phyloP scores from a whole-genome alignment of 768 basidiomycete genomes.

The Auriculariales sp. region DNA sequence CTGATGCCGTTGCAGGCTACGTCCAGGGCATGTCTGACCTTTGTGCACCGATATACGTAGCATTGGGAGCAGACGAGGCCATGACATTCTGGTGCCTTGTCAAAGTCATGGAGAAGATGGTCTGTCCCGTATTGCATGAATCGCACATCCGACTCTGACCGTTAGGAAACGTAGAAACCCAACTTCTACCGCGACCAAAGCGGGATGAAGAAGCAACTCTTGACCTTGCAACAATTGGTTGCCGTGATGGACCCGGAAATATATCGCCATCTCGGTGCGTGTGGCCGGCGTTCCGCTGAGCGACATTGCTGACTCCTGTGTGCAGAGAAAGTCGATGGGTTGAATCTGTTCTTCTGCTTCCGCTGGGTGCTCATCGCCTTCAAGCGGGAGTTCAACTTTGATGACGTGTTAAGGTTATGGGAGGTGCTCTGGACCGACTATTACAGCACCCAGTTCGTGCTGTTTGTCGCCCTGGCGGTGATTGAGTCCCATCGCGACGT shows the following conservation, averaged over 20 bases:
- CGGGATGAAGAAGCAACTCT: conserved; percentile 92
- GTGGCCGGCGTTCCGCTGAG: background rate
- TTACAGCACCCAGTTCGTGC: conserved; percentile 75
- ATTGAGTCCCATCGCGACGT: conserved; percentile 93
- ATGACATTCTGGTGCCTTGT: conserved; percentile 96
- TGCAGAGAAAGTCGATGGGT: conserved; percentile 71
- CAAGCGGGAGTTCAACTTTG: conserved; percentile 93
- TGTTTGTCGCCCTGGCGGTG: conserved; percentile 88
- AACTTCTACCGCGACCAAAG: conserved; percentile 95
- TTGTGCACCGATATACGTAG: conserved; percentile 84
- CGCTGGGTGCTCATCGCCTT: conserved; percentile 88
- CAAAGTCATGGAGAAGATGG: conserved; percentile 91
- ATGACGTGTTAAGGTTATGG: conserved; percentile 83
- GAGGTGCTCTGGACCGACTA: conserved; percentile 89
- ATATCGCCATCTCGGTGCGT: conserved; percentile 65
- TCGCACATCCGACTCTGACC: background rate
- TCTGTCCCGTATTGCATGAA: conserved; percentile 19
- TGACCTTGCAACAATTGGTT: conserved; percentile 79
- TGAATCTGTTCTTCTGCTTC: conserved; percentile 98
- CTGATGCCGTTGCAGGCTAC: conserved; percentile 44
- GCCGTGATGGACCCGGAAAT: conserved; percentile 91
- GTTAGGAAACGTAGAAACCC: conserved; percentile 43
- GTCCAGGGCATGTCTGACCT: conserved; percentile 99
- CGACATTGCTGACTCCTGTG: background rate
- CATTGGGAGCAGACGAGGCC: conserved; percentile 77